Percentiles rank a stretch among this genome's conserved stretches.
Conservation (phyloP, 2,329 filamentous ascomycete genomes). For the Apiospora koreana region DNA sequence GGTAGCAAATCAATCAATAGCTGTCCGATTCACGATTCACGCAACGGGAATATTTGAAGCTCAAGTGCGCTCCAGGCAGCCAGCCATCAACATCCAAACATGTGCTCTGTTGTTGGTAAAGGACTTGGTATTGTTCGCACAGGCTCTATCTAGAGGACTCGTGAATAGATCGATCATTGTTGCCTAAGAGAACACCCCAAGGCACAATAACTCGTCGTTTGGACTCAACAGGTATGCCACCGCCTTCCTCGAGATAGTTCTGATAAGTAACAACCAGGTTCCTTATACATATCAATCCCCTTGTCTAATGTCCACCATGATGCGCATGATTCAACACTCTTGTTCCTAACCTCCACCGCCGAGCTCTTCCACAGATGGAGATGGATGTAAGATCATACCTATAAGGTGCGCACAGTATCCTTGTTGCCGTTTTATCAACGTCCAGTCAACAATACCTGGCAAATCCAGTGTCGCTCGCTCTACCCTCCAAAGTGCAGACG, state of each 20-base stretch:
- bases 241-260: background rate
- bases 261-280: background rate
- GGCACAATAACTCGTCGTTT: background rate
- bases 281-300: background rate
- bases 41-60: background rate
- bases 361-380: no score
- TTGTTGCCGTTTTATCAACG: no score
- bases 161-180: background rate
- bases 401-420: no score
- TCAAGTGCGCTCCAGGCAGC: background rate
- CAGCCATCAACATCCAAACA: background rate
- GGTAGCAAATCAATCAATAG: background rate
- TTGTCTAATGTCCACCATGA: no score
- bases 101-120: background rate
- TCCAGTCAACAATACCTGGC: background rate
- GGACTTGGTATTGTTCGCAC: background rate
- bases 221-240: background rate
- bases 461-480: no score
- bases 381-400: no score
- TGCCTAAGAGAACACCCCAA: background rate
- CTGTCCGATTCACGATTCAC: no score
- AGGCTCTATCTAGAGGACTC: background rate
- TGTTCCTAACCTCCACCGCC: no score
- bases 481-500: no score
- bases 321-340: no score